Evolutionary conservation across 495 filamentous ascomycete species (phyloP).

Genomic region (Lophiostoma macrostomum): DNA sequence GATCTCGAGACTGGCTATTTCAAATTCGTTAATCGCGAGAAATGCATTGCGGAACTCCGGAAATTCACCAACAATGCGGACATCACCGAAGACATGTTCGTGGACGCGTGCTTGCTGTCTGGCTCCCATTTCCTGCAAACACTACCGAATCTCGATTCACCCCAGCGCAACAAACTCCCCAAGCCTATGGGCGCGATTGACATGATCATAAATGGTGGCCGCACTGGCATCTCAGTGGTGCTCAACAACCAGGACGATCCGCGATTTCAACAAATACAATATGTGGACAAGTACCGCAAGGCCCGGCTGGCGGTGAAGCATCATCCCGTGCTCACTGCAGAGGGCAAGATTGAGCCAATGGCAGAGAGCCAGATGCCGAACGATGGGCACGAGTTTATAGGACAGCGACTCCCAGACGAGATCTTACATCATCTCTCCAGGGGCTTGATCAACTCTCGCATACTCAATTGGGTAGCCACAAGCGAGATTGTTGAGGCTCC

Average conservation of each 20-base stretch:
- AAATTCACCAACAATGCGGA: slow-evolving; percentile 41
- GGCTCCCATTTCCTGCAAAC: slow-evolving; percentile 75
- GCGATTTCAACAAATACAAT: slow-evolving; percentile 64
- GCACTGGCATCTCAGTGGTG: slow-evolving; percentile 62
- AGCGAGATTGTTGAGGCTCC: slow-evolving; percentile 70
- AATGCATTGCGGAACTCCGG: slow-evolving; percentile 62
- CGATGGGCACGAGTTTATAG: slow-evolving; percentile 85
- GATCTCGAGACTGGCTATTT: slow-evolving; percentile 61
- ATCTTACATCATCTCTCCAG: slow-evolving; percentile 87
- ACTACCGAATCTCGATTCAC: slow-evolving; percentile 69
- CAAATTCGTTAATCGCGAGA: slow-evolving; percentile 66
- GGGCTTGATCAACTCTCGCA: slow-evolving; percentile 72
- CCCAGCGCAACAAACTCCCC: slow-evolving; percentile 44
- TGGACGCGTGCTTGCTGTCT: slow-evolving; percentile 78
- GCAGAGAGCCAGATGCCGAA: slow-evolving; percentile 65
- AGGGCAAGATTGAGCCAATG: slow-evolving; percentile 70
- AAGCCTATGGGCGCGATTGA: slow-evolving; percentile 62
- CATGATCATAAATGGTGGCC: slow-evolving; percentile 62
- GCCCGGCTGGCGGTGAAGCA: slow-evolving; percentile 82
- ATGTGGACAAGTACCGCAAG: slow-evolving; percentile 79
- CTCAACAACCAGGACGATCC: slow-evolving; percentile 69
- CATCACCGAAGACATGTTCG: slow-evolving; percentile 68
- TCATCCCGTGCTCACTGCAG: slow-evolving; percentile 72
- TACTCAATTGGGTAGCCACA: slow-evolving; percentile 76
- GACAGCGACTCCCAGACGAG: slow-evolving; percentile 84